Percentiles rank a stretch among this genome's conserved stretches.
Conservation (phyloP, 352 stramenopile genomes). For the Phytopythium mirpurense region DNA sequence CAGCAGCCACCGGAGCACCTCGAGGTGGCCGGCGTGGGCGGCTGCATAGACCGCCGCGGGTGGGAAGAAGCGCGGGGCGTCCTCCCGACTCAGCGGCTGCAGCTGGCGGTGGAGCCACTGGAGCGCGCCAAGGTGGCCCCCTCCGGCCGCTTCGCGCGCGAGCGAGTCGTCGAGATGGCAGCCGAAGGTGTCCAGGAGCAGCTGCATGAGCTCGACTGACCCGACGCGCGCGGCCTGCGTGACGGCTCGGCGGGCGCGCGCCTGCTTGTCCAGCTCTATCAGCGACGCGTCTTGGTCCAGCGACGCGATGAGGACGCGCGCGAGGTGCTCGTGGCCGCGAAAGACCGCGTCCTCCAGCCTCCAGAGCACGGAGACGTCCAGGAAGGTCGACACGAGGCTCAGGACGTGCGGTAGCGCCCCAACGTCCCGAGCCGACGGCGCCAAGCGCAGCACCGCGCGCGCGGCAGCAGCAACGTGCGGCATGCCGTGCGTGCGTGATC, state of each 20-base stretch:
- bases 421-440: neutral
- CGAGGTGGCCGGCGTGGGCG: constrained; percentile 11
- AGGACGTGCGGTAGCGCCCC: constrained; percentile 16
- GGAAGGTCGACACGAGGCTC: constrained; percentile 17
- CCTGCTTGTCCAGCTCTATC: constrained; percentile 2
- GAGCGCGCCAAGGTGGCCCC: neutral
- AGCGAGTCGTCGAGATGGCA: neutral
- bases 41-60: constrained; percentile 12
- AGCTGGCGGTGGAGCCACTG: constrained; percentile 6
- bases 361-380: constrained; percentile 20
- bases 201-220: neutral
- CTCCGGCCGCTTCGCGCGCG: neutral
- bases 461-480: neutral
- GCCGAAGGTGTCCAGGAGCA: neutral
- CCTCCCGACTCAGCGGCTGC: neutral
- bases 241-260: neutral
- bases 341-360: neutral
- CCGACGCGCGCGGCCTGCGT: neutral
- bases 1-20: constrained; percentile 17
- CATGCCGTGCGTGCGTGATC: no score
- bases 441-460: neutral
- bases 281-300: neutral
- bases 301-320: neutral
- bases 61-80: neutral
- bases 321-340: neutral